Evolutionary conservation across 345 rosid genomes (phyloP).

Genomic region (Ricinus communis): DNA sequence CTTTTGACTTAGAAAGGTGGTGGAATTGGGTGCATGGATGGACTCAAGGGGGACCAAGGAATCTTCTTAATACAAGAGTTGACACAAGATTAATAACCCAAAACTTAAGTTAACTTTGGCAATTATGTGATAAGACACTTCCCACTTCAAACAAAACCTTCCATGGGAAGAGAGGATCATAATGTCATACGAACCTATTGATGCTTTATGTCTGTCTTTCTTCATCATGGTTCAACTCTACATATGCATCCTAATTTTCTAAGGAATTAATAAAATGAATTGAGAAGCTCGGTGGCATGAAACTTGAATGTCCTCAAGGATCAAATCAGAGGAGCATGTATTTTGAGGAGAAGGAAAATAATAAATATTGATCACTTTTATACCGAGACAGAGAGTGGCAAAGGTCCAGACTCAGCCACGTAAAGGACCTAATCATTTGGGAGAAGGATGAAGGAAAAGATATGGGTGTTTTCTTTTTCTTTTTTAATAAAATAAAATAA

Average conservation of each 20-base stretch:
- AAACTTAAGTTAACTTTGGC: slow-evolving; percentile 29
- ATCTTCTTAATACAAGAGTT: slow-evolving; percentile 18
- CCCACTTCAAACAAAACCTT: neutral
- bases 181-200: too few species aligned
- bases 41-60: slow-evolving; percentile 27
- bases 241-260: too few species aligned
- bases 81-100: slow-evolving; percentile 23
- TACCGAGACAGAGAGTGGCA: neutral
- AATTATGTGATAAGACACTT: slow-evolving; percentile 26
- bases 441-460: slow-evolving; percentile 38
- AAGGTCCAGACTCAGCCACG: too few species aligned
- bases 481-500: too few species aligned
- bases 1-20: slow-evolving; percentile 44
- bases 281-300: too few species aligned
- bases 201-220: too few species aligned
- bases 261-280: too few species aligned
- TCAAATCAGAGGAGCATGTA: too few species aligned
- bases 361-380: too few species aligned
- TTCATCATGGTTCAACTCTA: too few species aligned
- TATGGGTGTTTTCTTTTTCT: slow-evolving; percentile 17
- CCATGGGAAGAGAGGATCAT: too few species aligned
- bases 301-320: neutral
- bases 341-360: too few species aligned
- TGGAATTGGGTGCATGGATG: slow-evolving; percentile 30
- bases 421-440: slow-evolving; percentile 34